phyloP scores from a whole-genome alignment of 2,329 filamentous ascomycete genomes.

The Pezicula radicicola region DNA sequence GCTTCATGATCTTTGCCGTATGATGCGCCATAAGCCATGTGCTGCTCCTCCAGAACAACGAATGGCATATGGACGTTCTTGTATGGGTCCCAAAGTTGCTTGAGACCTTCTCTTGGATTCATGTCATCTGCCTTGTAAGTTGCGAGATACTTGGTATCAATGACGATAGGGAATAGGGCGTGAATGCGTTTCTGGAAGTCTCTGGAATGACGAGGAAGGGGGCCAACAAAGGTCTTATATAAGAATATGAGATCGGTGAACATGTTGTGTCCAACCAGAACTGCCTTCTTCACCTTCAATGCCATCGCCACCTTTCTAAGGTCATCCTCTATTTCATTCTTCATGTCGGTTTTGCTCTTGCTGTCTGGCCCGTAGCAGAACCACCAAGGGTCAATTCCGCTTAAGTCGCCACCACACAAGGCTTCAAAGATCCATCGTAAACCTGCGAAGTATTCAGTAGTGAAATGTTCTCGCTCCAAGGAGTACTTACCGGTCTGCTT shows the following conservation, averaged over 20 bases:
- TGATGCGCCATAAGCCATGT: constrained; percentile 22
- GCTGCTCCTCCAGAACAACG: constrained; percentile 34
- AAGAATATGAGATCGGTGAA: constrained; percentile 63
- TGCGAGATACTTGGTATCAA: constrained; percentile 61
- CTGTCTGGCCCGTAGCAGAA: constrained; percentile 37
- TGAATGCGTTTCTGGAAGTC: constrained; percentile 51
- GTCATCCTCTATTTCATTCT: constrained; percentile 26
- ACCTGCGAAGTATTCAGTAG: constrained; percentile 30
- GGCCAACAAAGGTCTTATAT: constrained; percentile 58
- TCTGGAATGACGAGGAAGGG: constrained; percentile 48
- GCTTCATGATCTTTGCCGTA: constrained; percentile 46
- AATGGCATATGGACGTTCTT: constrained; percentile 36
- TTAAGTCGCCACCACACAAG: constrained; percentile 24
- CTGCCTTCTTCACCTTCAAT: constrained; percentile 26
- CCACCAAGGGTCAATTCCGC: constrained; percentile 27
- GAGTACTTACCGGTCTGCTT: constrained; percentile 22
- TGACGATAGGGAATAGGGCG: constrained; percentile 41
- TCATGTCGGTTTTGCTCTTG: constrained; percentile 32
- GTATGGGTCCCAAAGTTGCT: constrained; percentile 44
- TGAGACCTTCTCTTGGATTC: constrained; percentile 41
- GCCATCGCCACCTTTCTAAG: constrained; percentile 14
- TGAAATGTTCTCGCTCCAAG: constrained; percentile 23
- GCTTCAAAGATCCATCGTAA: constrained; percentile 29
- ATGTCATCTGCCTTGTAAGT: constrained; percentile 27
- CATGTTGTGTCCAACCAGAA: constrained; percentile 63